Evolutionary conservation across 2,329 filamentous ascomycete species (phyloP).

Genomic region (Paramyrothecium roridum): DNA sequence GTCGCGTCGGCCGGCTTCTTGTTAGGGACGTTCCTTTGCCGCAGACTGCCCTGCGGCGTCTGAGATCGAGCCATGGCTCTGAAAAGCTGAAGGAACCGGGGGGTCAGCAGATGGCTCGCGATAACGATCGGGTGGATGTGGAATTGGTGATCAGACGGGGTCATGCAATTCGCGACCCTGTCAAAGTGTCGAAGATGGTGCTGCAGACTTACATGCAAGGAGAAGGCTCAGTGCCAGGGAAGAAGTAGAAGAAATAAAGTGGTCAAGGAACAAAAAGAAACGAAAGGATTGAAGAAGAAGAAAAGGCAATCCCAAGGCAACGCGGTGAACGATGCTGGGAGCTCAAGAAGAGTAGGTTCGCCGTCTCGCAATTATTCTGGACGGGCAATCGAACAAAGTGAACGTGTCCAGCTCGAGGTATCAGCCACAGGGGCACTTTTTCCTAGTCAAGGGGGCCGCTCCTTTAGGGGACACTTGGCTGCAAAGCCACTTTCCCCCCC

Average conservation of each 20-base stretch:
- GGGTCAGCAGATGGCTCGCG: not conserved
- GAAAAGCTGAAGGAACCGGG: not conserved
- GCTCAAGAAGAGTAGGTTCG: slow-evolving; percentile 7
- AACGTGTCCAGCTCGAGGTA: not conserved
- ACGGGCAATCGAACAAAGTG: not conserved
- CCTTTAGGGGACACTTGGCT: not conserved
- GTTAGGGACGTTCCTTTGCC: slow-evolving; percentile 53
- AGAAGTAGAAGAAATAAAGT: slow-evolving; percentile 8
- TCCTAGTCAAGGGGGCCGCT: too few relatives aligned
- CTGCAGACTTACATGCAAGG: not conserved
- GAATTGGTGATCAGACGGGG: not conserved
- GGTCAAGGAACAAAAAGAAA: slow-evolving; percentile 8
- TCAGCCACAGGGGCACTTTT: not conserved
- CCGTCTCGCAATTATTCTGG: not conserved
- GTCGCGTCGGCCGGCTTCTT: slow-evolving; percentile 42
- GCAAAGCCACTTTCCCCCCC: not conserved
- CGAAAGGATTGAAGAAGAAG: slow-evolving; percentile 11
- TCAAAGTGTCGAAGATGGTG: not conserved
- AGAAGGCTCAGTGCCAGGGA: slow-evolving; percentile 4
- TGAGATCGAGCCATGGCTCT: slow-evolving; percentile 43
- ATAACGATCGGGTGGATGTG: not conserved
- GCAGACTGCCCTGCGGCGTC: slow-evolving; percentile 55
- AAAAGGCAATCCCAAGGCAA: slow-evolving; percentile 7
- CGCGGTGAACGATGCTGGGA: slow-evolving; percentile 13
- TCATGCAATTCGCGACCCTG: not conserved